A percentile compares a stretch with the other conserved stretches of the same genome.
These are phyloP conservation scores for Xylaria sp. DNA, from an alignment of 2,329 filamentous ascomycete species.

Conservation along the genomic window DNA sequence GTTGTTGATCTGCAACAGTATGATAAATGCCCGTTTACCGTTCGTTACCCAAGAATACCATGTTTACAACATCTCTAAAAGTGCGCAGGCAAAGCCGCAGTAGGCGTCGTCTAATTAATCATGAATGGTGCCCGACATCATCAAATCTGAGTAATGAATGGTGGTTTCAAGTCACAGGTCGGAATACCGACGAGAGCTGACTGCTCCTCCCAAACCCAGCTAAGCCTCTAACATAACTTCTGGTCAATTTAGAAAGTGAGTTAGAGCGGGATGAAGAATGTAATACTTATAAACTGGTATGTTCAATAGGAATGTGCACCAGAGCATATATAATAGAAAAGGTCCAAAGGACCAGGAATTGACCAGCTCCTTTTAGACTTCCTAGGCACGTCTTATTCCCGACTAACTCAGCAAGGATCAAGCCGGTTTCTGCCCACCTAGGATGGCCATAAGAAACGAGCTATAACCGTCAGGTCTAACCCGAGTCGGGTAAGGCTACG, in stretches of 20 bases:
- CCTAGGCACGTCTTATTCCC: neutral
- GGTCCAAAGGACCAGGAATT: neutral
- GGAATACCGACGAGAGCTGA: neutral
- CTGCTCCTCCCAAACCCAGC: neutral
- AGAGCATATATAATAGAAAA: neutral
- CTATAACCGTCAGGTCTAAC: no score
- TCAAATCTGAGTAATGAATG: neutral
- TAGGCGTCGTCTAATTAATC: neutral
- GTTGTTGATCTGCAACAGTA: neutral
- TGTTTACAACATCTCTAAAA: neutral
- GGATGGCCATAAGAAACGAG: no score
- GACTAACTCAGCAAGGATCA: neutral
- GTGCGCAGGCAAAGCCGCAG: neutral
- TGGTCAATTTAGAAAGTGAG: neutral
- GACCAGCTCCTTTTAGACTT: neutral
- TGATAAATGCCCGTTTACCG: neutral
- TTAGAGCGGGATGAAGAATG: no score
- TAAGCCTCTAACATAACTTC: neutral
- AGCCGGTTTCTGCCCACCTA: neutral
- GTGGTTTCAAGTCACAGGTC: neutral
- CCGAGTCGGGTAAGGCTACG: no score
- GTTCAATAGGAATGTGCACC: no score
- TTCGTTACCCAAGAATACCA: conserved; percentile 2
- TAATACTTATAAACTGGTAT: no score
- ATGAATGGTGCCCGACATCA: neutral